Base-by-base conservation (phyloP, 2,329 filamentous ascomycete genomes). In the Penicillium sp. region DNA sequence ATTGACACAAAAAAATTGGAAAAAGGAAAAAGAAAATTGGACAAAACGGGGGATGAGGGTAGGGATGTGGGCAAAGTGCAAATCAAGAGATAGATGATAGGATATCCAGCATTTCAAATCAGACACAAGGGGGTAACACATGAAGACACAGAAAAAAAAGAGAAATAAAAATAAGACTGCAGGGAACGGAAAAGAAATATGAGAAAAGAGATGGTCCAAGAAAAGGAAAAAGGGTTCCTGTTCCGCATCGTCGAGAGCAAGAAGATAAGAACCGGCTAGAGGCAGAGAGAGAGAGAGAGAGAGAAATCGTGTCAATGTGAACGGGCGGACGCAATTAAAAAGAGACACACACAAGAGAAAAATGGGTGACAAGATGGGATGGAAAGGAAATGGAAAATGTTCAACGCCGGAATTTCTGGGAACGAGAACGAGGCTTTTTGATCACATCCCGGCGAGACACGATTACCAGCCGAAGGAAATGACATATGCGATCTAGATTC, bases 41-140 rank as follows among this genome's bases (percentile, higher is more conserved):
- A 48, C 16, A 48, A 37, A 26, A 55, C 25, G 28, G 42, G 53
- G 40, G 19, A 7, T 30, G 19, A 28, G 40, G 40, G 43, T 42
- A 62, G 52, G 57, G 62, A 65, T 57, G 60, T 37, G 60, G 64
- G 65, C 59, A 64, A 61, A 60, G 57, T 63, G 59, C 66, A 72
- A 67, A 68, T 58, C 73, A 73, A 68, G 71, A 69, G 70, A 70
- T 56, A 35, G 70, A 74, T 73, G 71, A 73, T 66, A 74, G 71
- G 73, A 76, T 76, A 77, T 75, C 75, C 74, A 73, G 71, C 70
- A 70, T 73, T 56, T 69, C 66, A 72, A 71, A 72, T 69, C 62
- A 69, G 49, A 64, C 52, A 63, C 58, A 67, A 66, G 57, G 56
- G 56, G 55, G 60, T 58, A 57, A 48, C 43, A 40, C 56, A 60